Conservation (phyloP, 2,329 filamentous ascomycete genomes). For the Graphium sp. region DNA sequence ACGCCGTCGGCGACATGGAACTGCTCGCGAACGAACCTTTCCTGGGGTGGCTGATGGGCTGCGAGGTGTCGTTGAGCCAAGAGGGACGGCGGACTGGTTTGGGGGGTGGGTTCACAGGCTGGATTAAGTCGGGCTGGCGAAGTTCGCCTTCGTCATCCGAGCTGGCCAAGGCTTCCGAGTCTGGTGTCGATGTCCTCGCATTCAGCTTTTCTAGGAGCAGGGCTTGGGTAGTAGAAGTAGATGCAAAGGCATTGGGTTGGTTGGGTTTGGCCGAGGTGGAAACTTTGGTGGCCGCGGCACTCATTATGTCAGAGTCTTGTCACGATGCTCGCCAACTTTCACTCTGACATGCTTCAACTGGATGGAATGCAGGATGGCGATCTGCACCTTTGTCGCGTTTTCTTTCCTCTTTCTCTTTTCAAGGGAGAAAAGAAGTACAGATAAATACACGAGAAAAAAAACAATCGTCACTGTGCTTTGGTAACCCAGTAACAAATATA, state of each 20-base stretch:
- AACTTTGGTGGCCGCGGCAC: conserved; percentile 29
- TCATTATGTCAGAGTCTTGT: no score
- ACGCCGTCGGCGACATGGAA: conserved; percentile 63
- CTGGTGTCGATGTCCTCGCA: conserved; percentile 70
- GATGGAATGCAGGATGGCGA: no score
- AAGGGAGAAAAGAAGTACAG: no score
- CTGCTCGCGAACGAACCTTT: conserved; percentile 63
- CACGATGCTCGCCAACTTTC: no score
- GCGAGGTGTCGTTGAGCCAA: conserved; percentile 73
- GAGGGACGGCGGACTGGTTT: conserved; percentile 59
- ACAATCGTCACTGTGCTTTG: no score
- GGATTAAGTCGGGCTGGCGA: conserved; percentile 33
- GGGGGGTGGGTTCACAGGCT: conserved; percentile 27
- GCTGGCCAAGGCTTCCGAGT: conserved; percentile 84
- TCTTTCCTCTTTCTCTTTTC: not conserved
- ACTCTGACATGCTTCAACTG: no score
- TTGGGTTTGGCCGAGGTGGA: conserved; percentile 28
- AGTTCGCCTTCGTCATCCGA: conserved; percentile 82
- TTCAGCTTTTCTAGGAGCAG: conserved; percentile 61
- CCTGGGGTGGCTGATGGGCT: conserved; percentile 42
- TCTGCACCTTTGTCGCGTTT: conserved; percentile 1
- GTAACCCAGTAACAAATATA: no score
- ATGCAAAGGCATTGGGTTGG: conserved; percentile 25
- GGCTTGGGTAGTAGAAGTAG: conserved; percentile 41
- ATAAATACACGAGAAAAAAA: no score